Conservation (phyloP, 768 basidiomycete species). For the Auricularia cornea region DNA sequence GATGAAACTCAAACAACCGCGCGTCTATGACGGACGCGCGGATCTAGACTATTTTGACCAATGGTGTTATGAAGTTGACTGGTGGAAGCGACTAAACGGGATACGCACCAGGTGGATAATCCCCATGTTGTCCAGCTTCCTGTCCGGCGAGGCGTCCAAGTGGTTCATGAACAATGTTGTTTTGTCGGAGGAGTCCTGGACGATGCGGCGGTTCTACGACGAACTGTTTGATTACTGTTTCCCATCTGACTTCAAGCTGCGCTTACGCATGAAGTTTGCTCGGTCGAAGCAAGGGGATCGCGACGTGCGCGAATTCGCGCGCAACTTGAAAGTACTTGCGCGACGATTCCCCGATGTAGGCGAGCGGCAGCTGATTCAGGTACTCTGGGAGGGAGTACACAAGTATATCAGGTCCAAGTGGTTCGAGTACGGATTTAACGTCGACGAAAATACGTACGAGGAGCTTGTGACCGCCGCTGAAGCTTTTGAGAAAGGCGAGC, state of each 20-base stretch:
- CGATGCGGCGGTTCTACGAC: slow-evolving; percentile 21
- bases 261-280: slow-evolving; percentile 20
- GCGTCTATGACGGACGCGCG: background rate
- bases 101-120: background rate
- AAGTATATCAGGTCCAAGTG: slow-evolving; percentile 20
- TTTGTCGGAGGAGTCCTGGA: slow-evolving; percentile 18
- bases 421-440: slow-evolving; percentile 22
- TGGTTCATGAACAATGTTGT: slow-evolving; percentile 28
- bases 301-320: slow-evolving; percentile 24
- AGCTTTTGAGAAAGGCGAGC: slow-evolving; percentile 23
- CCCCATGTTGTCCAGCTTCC: slow-evolving; percentile 9
- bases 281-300: slow-evolving; percentile 17
- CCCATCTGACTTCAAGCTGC: slow-evolving; percentile 19
- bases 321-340: slow-evolving; percentile 27
- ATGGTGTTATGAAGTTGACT: background rate
- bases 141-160: slow-evolving; percentile 24
- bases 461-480: slow-evolving; percentile 23
- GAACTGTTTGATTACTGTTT: slow-evolving; percentile 31
- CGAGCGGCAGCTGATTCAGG: slow-evolving; percentile 20
- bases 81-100: background rate
- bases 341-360: slow-evolving; percentile 24
- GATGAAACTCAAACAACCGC: slow-evolving; percentile 1
- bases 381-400: slow-evolving; percentile 28
- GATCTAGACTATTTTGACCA: background rate
- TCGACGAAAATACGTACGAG: slow-evolving; percentile 16